Conservation (phyloP, 371 early-diverging fungal species). For the Rhizopus arrhizus region DNA sequence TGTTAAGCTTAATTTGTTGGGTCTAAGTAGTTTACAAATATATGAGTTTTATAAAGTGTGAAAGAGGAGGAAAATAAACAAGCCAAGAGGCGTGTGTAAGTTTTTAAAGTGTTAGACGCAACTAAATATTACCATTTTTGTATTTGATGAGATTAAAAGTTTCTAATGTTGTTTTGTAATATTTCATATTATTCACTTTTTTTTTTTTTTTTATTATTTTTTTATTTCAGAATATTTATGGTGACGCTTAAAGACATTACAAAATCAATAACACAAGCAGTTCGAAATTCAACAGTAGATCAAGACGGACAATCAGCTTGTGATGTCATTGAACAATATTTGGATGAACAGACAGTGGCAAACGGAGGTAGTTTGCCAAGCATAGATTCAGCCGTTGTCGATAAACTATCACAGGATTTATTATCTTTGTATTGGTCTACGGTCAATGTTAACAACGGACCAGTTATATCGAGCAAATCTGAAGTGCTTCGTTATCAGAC, state of each 20-base stretch:
- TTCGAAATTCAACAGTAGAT: slow-evolving; percentile 34
- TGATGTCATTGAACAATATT: slow-evolving; percentile 41
- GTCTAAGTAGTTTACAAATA: too few species aligned
- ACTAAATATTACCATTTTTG: too few species aligned
- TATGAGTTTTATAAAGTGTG: too few species aligned
- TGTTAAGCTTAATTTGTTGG: too few species aligned
- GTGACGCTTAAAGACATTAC: slow-evolving; percentile 49
- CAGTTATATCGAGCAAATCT: slow-evolving; percentile 31
- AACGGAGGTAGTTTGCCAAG: slow-evolving; percentile 17
- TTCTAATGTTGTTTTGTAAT: too few species aligned
- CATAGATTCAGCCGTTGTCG: slow-evolving; percentile 31
- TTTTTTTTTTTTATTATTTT: slow-evolving; percentile 7
- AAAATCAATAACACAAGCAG: slow-evolving; percentile 37
- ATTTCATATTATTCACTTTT: neutral
- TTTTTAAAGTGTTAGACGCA: too few species aligned
- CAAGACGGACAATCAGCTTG: slow-evolving; percentile 42
- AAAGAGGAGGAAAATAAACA: too few species aligned
- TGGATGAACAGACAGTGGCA: slow-evolving; percentile 39
- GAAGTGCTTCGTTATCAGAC: slow-evolving; percentile 29
- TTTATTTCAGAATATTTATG: slow-evolving; percentile 26
- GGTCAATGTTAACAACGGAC: slow-evolving; percentile 12
- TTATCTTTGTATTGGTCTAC: slow-evolving; percentile 26
- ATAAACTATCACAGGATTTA: slow-evolving; percentile 45
- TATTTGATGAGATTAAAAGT: too few species aligned
- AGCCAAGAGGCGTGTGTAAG: too few species aligned